Percentiles rank a stretch among this genome's conserved stretches.
Conservation (phyloP, 345 rosid genomes). For the Euphorbia pulcherrima region DNA sequence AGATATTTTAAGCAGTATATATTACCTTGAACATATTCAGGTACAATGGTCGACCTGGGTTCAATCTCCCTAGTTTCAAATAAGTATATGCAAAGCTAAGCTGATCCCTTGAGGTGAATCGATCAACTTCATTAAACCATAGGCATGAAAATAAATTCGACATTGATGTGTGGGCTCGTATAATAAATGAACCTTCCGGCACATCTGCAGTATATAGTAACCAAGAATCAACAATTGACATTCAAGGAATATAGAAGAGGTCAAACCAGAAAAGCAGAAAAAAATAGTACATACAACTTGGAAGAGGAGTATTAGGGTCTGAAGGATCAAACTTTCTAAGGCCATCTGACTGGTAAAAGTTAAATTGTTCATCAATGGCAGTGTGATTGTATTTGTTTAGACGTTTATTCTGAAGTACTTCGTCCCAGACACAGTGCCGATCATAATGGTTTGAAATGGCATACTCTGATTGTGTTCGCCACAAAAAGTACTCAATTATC, state of each 20-base stretch:
- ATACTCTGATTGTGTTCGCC: slow-evolving; percentile 75
- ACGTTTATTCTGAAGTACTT: slow-evolving; percentile 76
- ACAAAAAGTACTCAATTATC: slow-evolving; percentile 74
- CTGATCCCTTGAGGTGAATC: slow-evolving; percentile 88
- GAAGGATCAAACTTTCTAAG: slow-evolving; percentile 61
- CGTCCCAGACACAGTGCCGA: slow-evolving; percentile 95
- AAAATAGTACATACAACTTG: slow-evolving; percentile 58
- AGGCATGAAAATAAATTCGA: slow-evolving; percentile 89
- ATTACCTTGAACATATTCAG: slow-evolving; percentile 85
- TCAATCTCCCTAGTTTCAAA: slow-evolving; percentile 69
- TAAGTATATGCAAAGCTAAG: slow-evolving; percentile 91
- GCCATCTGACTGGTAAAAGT: slow-evolving; percentile 70
- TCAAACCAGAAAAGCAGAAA: slow-evolving; percentile 9
- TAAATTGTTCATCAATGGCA: slow-evolving; percentile 74
- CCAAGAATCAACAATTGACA: slow-evolving; percentile 20
- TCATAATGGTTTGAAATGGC: slow-evolving; percentile 97
- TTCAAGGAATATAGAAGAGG: slow-evolving; percentile 5
- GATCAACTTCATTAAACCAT: slow-evolving; percentile 94
- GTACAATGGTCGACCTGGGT: slow-evolving; percentile 63
- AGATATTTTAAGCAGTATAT: neutral
- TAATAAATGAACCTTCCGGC: slow-evolving; percentile 91
- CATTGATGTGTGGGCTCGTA: slow-evolving; percentile 88
- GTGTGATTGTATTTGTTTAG: slow-evolving; percentile 70
- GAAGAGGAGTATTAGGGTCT: slow-evolving; percentile 62
- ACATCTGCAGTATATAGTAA: slow-evolving; percentile 59